Conservation (phyloP, 179 eudicot genomes). For the Spinacia oleracea region DNA sequence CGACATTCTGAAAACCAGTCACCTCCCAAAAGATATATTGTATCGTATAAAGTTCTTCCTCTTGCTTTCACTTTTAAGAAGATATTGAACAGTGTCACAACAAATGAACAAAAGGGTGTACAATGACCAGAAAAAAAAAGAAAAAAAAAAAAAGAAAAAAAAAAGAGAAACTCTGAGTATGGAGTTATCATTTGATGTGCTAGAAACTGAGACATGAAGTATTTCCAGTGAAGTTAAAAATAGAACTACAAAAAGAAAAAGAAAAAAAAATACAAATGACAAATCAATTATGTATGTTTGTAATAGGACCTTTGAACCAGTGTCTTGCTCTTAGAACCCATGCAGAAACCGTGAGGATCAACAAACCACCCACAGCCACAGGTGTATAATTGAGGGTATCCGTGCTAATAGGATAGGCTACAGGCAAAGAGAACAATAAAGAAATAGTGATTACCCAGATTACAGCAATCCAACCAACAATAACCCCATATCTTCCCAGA, state of each 20-base stretch:
- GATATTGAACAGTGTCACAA: not conserved
- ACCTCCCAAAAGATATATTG: not conserved
- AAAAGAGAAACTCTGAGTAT: not conserved
- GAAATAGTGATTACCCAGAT: constrained; percentile 79
- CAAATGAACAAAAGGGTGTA: too few relatives aligned
- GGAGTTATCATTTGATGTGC: not conserved
- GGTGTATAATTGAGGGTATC: constrained; percentile 90
- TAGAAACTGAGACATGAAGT: not conserved
- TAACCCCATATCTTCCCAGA: constrained; percentile 65
- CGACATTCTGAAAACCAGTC: too few relatives aligned
- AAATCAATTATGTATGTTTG: constrained; percentile 51
- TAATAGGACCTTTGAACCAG: constrained; percentile 86
- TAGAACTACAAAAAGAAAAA: not conserved
- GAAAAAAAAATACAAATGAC: not conserved
- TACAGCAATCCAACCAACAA: constrained; percentile 85
- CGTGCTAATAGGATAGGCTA: constrained; percentile 64
- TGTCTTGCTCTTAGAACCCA: constrained; percentile 73
- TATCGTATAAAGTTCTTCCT: not conserved
- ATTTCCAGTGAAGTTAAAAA: not conserved
- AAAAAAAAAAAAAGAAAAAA: too few relatives aligned
- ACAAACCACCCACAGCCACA: constrained; percentile 83
- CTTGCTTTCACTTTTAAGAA: not conserved
- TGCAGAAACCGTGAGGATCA: constrained; percentile 48
- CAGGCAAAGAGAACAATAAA: constrained; percentile 79
- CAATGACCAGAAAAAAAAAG: too few relatives aligned